Conservation (phyloP, 2,329 filamentous ascomycete genomes). For the Hypomyces rosellus region DNA sequence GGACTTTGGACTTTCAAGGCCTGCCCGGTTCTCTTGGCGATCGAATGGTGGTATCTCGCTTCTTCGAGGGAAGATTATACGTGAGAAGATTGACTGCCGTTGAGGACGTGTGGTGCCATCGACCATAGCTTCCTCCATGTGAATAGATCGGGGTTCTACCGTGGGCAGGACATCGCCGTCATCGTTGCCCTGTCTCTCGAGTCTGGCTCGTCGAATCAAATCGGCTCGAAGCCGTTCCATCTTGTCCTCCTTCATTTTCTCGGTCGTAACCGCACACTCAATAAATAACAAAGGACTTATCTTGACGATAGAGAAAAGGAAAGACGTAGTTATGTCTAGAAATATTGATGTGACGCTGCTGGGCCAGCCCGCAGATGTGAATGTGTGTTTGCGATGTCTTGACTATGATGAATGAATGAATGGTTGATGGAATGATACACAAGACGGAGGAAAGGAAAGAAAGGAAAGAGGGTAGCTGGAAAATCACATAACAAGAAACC, state of each 20-base stretch:
- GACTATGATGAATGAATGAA: too few species aligned
- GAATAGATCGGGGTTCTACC: conserved; percentile 3
- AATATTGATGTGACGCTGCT: too few species aligned
- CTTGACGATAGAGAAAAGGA: too few species aligned
- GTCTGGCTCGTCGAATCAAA: conserved; percentile 25
- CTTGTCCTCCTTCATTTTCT: background rate
- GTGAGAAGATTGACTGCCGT: conserved; percentile 13
- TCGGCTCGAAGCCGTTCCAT: conserved; percentile 29
- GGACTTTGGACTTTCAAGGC: conserved; percentile 40
- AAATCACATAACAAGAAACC: too few species aligned
- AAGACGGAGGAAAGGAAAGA: too few species aligned
- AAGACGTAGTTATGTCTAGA: too few species aligned
- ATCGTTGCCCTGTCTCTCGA: conserved; percentile 19
- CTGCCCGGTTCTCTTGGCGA: conserved; percentile 15
- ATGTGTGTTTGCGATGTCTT: too few species aligned
- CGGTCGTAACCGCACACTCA: too few species aligned
- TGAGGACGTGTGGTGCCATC: background rate
- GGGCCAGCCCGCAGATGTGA: too few species aligned
- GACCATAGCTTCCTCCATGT: conserved; percentile 1
- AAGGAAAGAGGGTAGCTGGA: too few species aligned
- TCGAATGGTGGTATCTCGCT: conserved; percentile 8
- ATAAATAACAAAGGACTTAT: background rate
- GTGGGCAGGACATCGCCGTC: conserved; percentile 13
- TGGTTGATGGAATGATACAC: too few species aligned
- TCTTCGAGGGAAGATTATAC: conserved; percentile 15